phyloP scores from a whole-genome alignment of 2,329 filamentous ascomycete species.

The Calonectria naviculata region DNA sequence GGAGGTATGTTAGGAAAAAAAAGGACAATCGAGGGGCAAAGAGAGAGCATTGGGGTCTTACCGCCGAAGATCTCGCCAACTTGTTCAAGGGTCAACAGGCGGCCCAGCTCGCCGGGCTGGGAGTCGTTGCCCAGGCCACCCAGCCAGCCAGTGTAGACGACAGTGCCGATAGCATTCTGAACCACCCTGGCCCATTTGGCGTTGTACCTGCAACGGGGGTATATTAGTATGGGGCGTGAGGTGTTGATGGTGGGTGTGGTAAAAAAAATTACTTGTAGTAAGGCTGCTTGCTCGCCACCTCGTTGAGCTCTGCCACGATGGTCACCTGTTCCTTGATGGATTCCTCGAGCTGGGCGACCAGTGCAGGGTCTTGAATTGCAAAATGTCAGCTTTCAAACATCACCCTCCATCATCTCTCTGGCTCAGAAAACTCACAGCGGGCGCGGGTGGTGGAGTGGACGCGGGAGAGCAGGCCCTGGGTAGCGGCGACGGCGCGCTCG shows the following conservation, averaged over 20 bases:
- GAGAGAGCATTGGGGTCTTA: constrained; percentile 48
- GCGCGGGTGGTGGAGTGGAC: constrained; percentile 86
- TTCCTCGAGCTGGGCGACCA: constrained; percentile 79
- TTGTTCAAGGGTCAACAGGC: constrained; percentile 88
- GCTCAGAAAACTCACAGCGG: constrained; percentile 54
- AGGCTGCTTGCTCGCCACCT: constrained; percentile 84
- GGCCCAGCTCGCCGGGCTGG: constrained; percentile 66
- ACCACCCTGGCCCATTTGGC: constrained; percentile 84
- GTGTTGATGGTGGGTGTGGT: background rate
- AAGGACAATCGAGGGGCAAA: background rate
- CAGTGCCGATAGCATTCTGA: constrained; percentile 77
- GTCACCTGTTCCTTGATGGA: constrained; percentile 78
- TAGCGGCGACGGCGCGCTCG: constrained; percentile 84
- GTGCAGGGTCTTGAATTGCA: constrained; percentile 61
- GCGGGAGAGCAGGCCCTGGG: constrained; percentile 85
- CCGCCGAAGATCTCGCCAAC: constrained; percentile 82
- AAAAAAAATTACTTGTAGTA: constrained; percentile 84
- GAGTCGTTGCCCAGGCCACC: constrained; percentile 73
- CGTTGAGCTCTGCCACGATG: constrained; percentile 76
- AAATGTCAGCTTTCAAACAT: background rate
- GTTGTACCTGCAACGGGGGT: constrained; percentile 72
- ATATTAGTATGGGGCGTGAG: too few species aligned
- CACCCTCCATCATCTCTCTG: background rate
- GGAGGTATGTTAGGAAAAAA: background rate
- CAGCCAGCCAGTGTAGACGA: constrained; percentile 77